These are phyloP conservation scores for Candida tetrigidarum DNA, from an alignment of 1,139 yeast genomes.

Conservation along the genomic window DNA sequence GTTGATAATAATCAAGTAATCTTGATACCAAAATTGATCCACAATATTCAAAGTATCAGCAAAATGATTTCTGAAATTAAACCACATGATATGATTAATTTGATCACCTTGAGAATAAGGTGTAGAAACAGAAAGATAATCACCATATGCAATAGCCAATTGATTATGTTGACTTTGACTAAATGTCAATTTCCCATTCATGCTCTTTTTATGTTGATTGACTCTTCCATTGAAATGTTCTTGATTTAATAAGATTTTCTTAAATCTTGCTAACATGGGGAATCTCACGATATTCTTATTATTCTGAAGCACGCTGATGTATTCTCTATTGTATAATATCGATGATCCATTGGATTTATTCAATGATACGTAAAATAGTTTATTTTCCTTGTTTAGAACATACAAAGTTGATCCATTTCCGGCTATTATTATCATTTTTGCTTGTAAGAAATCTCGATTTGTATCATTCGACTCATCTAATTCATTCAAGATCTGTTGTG, in stretches of 20 bases:
- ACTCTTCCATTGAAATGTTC: conserved; percentile 25
- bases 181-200: conserved; percentile 26
- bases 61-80: conserved; percentile 38
- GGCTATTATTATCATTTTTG: conserved; percentile 26
- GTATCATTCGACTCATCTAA: conserved; percentile 22
- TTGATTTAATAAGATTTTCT: conserved; percentile 26
- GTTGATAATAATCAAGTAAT: conserved; percentile 40
- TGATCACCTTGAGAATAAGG: conserved; percentile 32
- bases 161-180: conserved; percentile 33
- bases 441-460: conserved; percentile 26
- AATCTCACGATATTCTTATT: conserved; percentile 26
- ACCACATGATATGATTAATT: conserved; percentile 45
- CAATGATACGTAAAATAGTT: conserved; percentile 28
- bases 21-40: conserved; percentile 40
- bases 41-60: conserved; percentile 39
- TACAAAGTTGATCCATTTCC: conserved; percentile 32
- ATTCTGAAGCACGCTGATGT: conserved; percentile 30
- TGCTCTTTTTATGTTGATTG: conserved; percentile 17
- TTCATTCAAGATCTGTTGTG: conserved; percentile 30
- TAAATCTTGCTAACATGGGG: conserved; percentile 38
- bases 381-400: conserved; percentile 25
- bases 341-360: conserved; percentile 21
- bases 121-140: conserved; percentile 39
- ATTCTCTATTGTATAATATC: conserved; percentile 30
- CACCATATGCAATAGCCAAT: conserved; percentile 35